These are phyloP conservation scores for Pezicula radicicola DNA, from an alignment of 2,329 filamentous ascomycete species.

Conservation along the genomic window DNA sequence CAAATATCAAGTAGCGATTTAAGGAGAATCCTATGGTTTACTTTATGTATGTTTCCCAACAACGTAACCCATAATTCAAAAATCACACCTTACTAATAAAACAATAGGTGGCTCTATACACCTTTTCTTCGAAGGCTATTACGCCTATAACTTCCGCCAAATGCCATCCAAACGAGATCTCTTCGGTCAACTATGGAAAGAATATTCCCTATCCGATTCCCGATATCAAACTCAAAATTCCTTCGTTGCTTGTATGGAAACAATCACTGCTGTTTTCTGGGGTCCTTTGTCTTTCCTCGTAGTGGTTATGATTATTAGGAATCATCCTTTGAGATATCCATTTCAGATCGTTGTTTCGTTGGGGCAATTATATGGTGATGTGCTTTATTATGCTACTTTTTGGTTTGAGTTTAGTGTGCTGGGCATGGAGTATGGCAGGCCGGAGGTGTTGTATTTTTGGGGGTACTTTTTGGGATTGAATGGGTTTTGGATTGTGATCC, in stretches of 20 bases:
- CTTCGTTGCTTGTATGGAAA: conserved; percentile 47
- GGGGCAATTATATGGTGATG: conserved; percentile 41
- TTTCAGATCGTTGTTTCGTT: conserved; percentile 32
- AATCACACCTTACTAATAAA: too few species aligned
- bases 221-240: conserved; percentile 47
- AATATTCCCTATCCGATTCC: conserved; percentile 50
- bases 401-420: conserved; percentile 39
- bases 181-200: conserved; percentile 45
- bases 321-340: conserved; percentile 40
- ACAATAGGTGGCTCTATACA: not conserved
- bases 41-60: too few species aligned
- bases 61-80: too few species aligned
- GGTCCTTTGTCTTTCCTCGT: conserved; percentile 51
- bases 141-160: conserved; percentile 36
- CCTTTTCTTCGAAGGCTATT: conserved; percentile 30
- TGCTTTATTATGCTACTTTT: conserved; percentile 57
- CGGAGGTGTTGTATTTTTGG: conserved; percentile 57
- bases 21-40: too few species aligned
- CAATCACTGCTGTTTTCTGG: conserved; percentile 46
- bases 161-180: conserved; percentile 12
- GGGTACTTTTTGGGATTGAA: conserved; percentile 58
- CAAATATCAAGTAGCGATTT: too few species aligned
- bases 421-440: conserved; percentile 48
- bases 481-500: conserved; percentile 53
- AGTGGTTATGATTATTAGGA: conserved; percentile 37